Base-by-base conservation (phyloP, 1,284 basidiomycete species). In the Peniophora sp. region DNA sequence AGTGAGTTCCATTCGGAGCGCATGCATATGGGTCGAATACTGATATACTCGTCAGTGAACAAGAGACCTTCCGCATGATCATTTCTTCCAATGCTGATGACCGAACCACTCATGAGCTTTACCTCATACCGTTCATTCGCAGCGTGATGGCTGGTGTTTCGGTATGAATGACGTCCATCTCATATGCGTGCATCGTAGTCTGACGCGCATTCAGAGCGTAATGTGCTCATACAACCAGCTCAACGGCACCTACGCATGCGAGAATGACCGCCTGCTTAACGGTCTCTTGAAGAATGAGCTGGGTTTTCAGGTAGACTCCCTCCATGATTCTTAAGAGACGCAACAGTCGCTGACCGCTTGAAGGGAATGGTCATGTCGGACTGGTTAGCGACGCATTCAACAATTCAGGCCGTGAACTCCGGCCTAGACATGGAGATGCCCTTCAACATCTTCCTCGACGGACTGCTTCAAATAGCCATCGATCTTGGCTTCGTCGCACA, bases 221-320 rank as follows among this genome's bases (percentile, higher is more conserved):
- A 79, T 78, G 76, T 78, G 71, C 54, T 67, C 69, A 1, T 77
- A 76, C 62, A 70, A 65, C 50, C 50, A 57, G 44, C 64, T 80
- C 63, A 81, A 81, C 61, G 69, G 70, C 35, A 75, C 74, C 1
- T 69, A 71, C 11, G 67, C 73, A 2, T 80, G 77, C 58, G 68
- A 75, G 60, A 77, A 75, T 58, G 61, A 66, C 38, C 64, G 72
- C 48, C 56, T 72, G 11, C 65, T 79, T 53, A 81, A 79, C 61
- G 63, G 67, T 16, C 61, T 79, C 12, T 64, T 82, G 53, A 81
- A 82, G 24, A 17, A 8, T 41, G 38, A 41, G n/a, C n/a, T 41
- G n/a, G 38, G 38, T 16, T 41, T 41, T 16, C 38, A 41, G 19
- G 27, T 32, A 12, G 6, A 12, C 12, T 32, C 27, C 6, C 12